Percentiles rank a stretch among this genome's conserved stretches.
phyloP scores from a whole-genome alignment of 345 rosid genomes.

The Aurinia saxatilis region DNA sequence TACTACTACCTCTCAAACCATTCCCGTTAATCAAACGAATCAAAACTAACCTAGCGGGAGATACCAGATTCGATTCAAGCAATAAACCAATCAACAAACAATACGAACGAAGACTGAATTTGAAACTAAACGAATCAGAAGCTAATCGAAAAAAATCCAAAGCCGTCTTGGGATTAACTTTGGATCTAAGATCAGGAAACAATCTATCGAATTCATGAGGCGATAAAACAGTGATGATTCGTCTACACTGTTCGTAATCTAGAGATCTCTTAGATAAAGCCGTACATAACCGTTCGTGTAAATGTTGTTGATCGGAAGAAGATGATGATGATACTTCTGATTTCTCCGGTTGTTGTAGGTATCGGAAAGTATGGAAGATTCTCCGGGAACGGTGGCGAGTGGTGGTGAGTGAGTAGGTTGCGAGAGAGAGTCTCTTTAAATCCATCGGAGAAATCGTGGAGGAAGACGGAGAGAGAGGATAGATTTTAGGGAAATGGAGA shows the following conservation, averaged over 20 bases:
- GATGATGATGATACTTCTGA: not conserved
- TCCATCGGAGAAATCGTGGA: slow-evolving; percentile 60
- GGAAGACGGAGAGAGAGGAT: not conserved
- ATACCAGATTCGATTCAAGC: slow-evolving; percentile 30
- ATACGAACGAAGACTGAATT: slow-evolving; percentile 62
- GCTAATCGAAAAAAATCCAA: slow-evolving; percentile 62
- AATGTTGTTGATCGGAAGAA: slow-evolving; percentile 28
- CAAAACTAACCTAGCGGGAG: slow-evolving; percentile 52
- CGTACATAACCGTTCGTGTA: slow-evolving; percentile 35
- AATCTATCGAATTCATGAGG: slow-evolving; percentile 51
- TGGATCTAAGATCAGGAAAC: slow-evolving; percentile 35
- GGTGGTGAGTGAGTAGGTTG: slow-evolving; percentile 18
- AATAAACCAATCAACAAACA: slow-evolving; percentile 56
- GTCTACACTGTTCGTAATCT: slow-evolving; percentile 41
- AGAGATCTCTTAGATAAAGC: slow-evolving; percentile 48
- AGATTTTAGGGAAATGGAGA: slow-evolving; percentile 12
- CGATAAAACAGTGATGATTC: slow-evolving; percentile 35
- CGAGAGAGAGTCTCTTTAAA: slow-evolving; percentile 42
- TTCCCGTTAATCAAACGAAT: slow-evolving; percentile 64
- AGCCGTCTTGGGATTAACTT: slow-evolving; percentile 52
- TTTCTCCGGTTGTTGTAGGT: slow-evolving; percentile 19
- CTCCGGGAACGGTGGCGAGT: slow-evolving; percentile 34
- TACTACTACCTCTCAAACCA: slow-evolving; percentile 11
- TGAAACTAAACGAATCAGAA: slow-evolving; percentile 39
- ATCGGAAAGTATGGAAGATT: slow-evolving; percentile 12